These are phyloP conservation scores for Musa schizocarpa DNA, from an alignment of 176 grass and related monocot genomes.

Conservation along the genomic window DNA sequence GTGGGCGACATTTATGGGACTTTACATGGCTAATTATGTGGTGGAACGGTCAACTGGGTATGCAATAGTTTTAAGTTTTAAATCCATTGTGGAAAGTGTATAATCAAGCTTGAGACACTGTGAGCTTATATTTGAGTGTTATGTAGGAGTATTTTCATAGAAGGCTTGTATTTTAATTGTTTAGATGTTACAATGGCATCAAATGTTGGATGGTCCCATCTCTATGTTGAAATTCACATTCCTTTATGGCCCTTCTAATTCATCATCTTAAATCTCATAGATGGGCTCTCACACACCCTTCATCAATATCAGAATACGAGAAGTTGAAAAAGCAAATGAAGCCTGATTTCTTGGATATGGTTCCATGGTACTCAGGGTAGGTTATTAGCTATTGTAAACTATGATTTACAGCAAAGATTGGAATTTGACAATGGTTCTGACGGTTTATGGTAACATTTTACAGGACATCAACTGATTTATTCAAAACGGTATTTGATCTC, in stretches of 20 bases:
- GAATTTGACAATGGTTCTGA: slow-evolving; percentile 5
- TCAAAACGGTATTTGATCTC: slow-evolving; percentile 96
- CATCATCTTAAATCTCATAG: slow-evolving; percentile 31
- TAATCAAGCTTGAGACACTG: neutral
- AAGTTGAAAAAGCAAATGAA: slow-evolving; percentile 93
- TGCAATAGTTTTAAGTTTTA: slow-evolving; percentile 6
- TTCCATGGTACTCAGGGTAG: slow-evolving; percentile 99
- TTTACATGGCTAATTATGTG: slow-evolving; percentile 96
- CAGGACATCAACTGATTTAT: slow-evolving; percentile 95
- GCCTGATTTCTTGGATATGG: slow-evolving; percentile 98
- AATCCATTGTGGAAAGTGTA: neutral
- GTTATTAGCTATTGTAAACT: slow-evolving; percentile 23
- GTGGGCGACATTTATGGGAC: slow-evolving; percentile 94
- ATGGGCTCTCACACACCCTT: slow-evolving; percentile 85
- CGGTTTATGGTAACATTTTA: slow-evolving; percentile 4
- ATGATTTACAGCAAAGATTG: slow-evolving; percentile 26
- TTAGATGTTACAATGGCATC: neutral
- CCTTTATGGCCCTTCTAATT: neutral
- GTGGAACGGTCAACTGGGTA: slow-evolving; percentile 96
- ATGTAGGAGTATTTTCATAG: neutral
- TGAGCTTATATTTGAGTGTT: neutral
- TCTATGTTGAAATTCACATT: neutral
- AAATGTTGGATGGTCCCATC: neutral
- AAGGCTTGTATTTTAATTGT: neutral
- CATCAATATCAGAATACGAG: slow-evolving; percentile 77